These are phyloP conservation scores for Saccharomyces hybrid DNA, from an alignment of 1,139 yeast species.

Conservation along the genomic window DNA sequence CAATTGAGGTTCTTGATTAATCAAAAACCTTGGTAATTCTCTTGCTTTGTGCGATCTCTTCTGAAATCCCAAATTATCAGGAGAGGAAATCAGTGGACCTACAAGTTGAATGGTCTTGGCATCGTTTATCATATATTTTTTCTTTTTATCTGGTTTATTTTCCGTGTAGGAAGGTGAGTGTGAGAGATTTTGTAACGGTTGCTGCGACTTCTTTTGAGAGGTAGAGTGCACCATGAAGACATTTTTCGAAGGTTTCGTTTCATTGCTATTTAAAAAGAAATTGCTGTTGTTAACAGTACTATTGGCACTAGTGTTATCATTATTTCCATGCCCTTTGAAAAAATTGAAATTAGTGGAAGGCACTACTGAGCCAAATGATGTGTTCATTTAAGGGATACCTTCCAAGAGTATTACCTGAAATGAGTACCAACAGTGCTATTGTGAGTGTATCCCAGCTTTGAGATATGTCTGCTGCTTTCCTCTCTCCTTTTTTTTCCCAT, in stretches of 20 bases:
- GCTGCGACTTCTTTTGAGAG: background rate
- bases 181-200: background rate
- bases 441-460: background rate
- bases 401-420: background rate
- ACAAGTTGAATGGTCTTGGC: background rate
- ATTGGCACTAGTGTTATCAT: constrained; percentile 1
- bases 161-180: background rate
- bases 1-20: constrained; percentile 33
- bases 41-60: constrained; percentile 18
- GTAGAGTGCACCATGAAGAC: background rate
- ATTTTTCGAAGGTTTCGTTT: background rate
- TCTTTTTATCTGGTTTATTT: background rate
- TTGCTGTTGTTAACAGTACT: background rate
- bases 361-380: constrained; percentile 7
- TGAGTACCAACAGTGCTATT: background rate
- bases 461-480: background rate
- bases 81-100: constrained; percentile 14
- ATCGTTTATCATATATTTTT: background rate
- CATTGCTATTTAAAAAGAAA: constrained; percentile 3
- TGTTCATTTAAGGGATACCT: background rate
- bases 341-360: constrained; percentile 6
- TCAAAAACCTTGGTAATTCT: constrained; percentile 32
- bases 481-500: background rate
- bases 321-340: constrained; percentile 10
- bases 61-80: constrained; percentile 18